Conservation (phyloP, 768 basidiomycete genomes). For the Pleurotus ostreatus region DNA sequence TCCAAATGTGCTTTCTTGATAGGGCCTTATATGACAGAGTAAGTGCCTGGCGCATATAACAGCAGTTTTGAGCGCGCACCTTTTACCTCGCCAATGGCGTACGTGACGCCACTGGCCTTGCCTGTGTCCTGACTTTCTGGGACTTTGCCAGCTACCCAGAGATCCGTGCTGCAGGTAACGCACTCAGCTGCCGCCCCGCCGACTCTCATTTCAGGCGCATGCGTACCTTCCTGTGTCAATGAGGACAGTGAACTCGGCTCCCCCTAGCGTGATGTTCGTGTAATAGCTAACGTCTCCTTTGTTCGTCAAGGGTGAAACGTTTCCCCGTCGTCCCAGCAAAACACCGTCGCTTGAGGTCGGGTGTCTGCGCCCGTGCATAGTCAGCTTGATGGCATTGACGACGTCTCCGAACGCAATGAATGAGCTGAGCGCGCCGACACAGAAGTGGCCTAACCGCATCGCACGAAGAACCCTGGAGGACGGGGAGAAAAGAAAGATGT, state of each 20-base stretch:
- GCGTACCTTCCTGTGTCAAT: slow-evolving; percentile 22
- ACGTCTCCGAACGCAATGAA: neutral
- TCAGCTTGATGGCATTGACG: slow-evolving; percentile 5
- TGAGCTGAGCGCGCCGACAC: neutral
- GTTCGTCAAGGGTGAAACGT: slow-evolving; percentile 2
- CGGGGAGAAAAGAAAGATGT: neutral
- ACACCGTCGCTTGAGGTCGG: neutral
- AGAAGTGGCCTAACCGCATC: slow-evolving; percentile 3
- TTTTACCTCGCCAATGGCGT: slow-evolving; percentile 16
- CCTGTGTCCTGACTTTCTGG: slow-evolving; percentile 14
- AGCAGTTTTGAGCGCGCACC: slow-evolving; percentile 7
- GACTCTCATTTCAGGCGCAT: neutral
- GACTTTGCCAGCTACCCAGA: slow-evolving; percentile 17
- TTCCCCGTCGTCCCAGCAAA: neutral
- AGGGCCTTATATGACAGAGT: slow-evolving; percentile 9
- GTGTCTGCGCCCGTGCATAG: neutral
- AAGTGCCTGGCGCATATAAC: neutral
- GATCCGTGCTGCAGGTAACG: slow-evolving; percentile 15
- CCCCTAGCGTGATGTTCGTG: slow-evolving; percentile 17
- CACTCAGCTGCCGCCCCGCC: neutral
- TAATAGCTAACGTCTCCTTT: slow-evolving; percentile 13
- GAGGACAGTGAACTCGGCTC: slow-evolving; percentile 12
- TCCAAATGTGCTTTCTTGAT: slow-evolving; percentile 12
- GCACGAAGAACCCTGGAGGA: neutral
- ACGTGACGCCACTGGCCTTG: slow-evolving; percentile 11